Base-by-base conservation (phyloP, 208 protist genomes). In the Trypanosoma cruzi region DNA sequence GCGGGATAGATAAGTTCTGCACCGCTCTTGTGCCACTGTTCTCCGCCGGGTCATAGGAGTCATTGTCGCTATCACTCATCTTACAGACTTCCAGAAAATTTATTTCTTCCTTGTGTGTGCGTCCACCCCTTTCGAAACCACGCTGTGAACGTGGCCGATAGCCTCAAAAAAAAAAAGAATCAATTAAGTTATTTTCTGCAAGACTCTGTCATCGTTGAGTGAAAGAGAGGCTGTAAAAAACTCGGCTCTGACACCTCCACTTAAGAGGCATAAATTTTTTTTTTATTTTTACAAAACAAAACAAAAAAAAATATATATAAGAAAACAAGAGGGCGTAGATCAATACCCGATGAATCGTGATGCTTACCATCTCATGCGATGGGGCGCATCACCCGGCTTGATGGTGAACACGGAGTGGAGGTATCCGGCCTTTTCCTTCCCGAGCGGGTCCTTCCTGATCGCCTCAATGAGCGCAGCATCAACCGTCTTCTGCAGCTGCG, bases 361-460 rank as follows among this genome's bases (percentile, higher is more conserved):
- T 60, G 44, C 44, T 85, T 93, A 95, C 87, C 87, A 95, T 66
- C 86, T 86, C 87, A 81, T 86, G 81, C 90, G 90, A 81, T 95
- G 90, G 48, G 90, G 90, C 18, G 68, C 64, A 70, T 95, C 87
- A 66, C 90, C 87, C 29, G 85, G 87, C 78, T 88, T 91, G 57
- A 94, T 64, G 55, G 88, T 93, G 81, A 93, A 93, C 71, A 93
- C 88, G 52, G 88, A 93, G 81, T 85, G 84, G 32, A 93, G 80
- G 77, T 93, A 93, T 32, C 87, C 87, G 37, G 78, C 82, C 79
- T 89, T 89, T 66, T 86, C 87, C 68, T 86, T 87, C 29, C 87
- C 87, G 49, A 79, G 76, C 16, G 64, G 49, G 54, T 93, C 84
- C 80, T 90, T 89, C 79, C 86, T 85, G 73, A 93, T 90, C 56